Conservation (phyloP, 1,284 basidiomycete species). For the Exsudoporus floridanus region DNA sequence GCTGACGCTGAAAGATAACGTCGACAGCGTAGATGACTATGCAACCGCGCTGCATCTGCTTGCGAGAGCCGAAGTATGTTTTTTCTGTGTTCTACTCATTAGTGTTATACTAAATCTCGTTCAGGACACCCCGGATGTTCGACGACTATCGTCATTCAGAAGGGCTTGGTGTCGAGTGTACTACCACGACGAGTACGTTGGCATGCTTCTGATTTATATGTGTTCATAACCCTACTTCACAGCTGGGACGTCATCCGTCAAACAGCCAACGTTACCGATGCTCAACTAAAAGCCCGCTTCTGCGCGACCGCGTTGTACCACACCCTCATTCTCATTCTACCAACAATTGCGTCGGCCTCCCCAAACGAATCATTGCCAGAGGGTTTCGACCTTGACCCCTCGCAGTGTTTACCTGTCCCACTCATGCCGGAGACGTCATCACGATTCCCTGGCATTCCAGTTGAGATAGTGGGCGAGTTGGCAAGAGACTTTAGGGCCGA, state of each 20-base stretch:
- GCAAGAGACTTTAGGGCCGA: conserved; percentile 60
- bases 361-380: conserved; percentile 41
- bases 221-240: conserved; percentile 9
- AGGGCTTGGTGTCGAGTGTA: conserved; percentile 87
- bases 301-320: conserved; percentile 68
- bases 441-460: conserved; percentile 67
- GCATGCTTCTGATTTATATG: neutral
- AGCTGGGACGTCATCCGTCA: conserved; percentile 74
- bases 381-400: conserved; percentile 53
- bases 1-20: conserved; percentile 70
- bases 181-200: conserved; percentile 79
- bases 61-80: conserved; percentile 50
- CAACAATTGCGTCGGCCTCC: conserved; percentile 27
- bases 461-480: conserved; percentile 59
- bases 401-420: conserved; percentile 55
- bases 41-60: conserved; percentile 65
- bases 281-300: conserved; percentile 65
- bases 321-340: conserved; percentile 53
- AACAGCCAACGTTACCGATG: conserved; percentile 68
- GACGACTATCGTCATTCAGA: conserved; percentile 67
- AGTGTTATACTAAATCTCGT: conserved; percentile 7
- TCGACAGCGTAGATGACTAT: conserved; percentile 55
- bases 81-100: neutral
- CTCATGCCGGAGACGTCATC: conserved; percentile 56
- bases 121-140: conserved; percentile 67